Base-by-base conservation (phyloP, 2,329 filamentous ascomycete species). In the Calonectria crousiana region DNA sequence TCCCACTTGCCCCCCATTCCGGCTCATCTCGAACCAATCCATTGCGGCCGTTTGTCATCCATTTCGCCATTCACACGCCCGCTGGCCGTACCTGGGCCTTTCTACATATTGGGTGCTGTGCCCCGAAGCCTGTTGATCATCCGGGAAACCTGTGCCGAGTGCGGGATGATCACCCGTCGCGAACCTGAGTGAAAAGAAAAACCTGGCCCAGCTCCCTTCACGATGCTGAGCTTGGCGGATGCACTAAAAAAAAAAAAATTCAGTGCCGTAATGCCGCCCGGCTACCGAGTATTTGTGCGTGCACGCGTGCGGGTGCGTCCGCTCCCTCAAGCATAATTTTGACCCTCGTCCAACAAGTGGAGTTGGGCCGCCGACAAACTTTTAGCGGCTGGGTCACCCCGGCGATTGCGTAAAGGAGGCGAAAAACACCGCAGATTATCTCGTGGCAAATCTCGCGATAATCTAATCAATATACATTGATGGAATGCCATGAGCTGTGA, bases 261-360 rank as follows among this genome's bases (percentile, higher is more conserved):
- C 11, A 16, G n/a, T 47, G 44, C 44, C 44, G 44, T 47, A 47
- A 47, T 47, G 44, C 44, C 44, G n/a, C 44, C 44, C 44, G 44
- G 44, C 44, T 47, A 10, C 44, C 44, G 44, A 47, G 18, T 10
- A 47, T 23, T 23, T 47, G 13, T 20, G n/a, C 34, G 56, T 13
- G n/a, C 34, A 18, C 14, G 34, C 23, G 23, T 28, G 56, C 32
- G 26, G 32, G 14, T 14, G 56, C 44, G 34, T 16, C 56, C 34
- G 23, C n/a, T 20, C 20, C 23, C 56, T 62, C 56, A 62, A 62
- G 56, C 56, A 62, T 62, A 62, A 62, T 62, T 62, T 62, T n/a
- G 38, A 62, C 56, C 56, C 56, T 41, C 56, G 56, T 38, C 44
- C 44, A 47, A 41, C 32, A 4, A 62, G 56, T 62, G 56, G 56